phyloP scores from a whole-genome alignment of 1,284 basidiomycete genomes.

The Trichosporon sp. region DNA sequence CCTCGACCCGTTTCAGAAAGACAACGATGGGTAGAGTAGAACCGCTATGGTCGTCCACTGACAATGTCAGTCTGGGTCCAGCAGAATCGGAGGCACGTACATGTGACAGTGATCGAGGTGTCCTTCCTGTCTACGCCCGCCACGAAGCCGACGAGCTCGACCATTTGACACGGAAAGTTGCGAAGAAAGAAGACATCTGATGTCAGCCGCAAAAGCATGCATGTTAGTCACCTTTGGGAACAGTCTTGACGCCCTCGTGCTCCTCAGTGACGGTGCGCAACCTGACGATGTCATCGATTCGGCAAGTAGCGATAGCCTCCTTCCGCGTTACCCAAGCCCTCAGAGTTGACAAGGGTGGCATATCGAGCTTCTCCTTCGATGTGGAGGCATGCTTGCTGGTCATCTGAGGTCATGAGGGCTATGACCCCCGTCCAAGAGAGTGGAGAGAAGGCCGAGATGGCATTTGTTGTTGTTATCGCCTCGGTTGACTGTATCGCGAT shows the following conservation, averaged over 20 bases:
- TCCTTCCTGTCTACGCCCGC: constrained; percentile 40
- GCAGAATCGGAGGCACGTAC: constrained; percentile 17
- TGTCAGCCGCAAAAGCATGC: neutral
- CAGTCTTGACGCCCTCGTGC: neutral
- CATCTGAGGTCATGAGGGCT: neutral
- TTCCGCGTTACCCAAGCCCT: constrained; percentile 24
- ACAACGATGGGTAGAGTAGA: neutral
- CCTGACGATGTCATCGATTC: constrained; percentile 31
- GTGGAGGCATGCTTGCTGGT: constrained; percentile 8
- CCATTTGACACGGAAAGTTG: constrained; percentile 33
- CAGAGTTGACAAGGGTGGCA: constrained; percentile 24
- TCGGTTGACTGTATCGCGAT: neutral
- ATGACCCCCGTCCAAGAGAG: neutral
- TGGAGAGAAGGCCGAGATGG: neutral
- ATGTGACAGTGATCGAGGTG: constrained; percentile 22
- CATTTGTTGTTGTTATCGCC: neutral
- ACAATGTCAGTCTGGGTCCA: neutral
- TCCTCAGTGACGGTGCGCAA: constrained; percentile 18
- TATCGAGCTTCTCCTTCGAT: constrained; percentile 3
- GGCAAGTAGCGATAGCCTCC: constrained; percentile 34
- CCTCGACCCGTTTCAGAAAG: neutral
- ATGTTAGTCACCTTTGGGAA: constrained; percentile 10
- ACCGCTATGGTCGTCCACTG: neutral
- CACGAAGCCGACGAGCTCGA: constrained; percentile 42
- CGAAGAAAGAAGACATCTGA: constrained; percentile 38